phyloP scores from a whole-genome alignment of 139 green algal species.

The Coelastrella sp. region DNA sequence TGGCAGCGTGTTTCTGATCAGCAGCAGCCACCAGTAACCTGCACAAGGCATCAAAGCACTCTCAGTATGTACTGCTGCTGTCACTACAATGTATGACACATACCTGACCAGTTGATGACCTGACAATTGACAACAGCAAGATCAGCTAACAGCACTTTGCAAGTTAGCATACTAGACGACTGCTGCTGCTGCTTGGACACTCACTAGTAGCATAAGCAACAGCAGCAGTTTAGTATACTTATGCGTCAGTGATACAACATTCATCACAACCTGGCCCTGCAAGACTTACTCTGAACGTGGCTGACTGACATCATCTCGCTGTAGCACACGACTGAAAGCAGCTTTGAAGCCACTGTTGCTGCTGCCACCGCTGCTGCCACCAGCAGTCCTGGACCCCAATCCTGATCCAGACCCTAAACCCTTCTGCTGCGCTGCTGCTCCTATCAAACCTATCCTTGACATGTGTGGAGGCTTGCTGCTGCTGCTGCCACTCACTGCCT shows the following conservation, averaged over 20 bases:
- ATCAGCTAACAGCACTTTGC: background rate
- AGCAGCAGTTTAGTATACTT: no score
- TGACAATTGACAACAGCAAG: background rate
- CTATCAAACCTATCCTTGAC: background rate
- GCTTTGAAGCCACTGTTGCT: constrained; percentile 33
- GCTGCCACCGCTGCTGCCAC: background rate
- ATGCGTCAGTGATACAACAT: no score
- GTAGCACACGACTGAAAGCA: constrained; percentile 20
- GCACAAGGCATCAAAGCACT: background rate
- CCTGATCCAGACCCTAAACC: no score
- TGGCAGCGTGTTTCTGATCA: background rate
- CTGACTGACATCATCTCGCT: constrained; percentile 22
- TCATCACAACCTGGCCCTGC: background rate
- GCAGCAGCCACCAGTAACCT: constrained; percentile 15
- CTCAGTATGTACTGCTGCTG: no score
- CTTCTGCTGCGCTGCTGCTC: no score
- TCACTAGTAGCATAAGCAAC: no score
- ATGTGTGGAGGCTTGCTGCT: background rate
- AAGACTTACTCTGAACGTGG: constrained; percentile 30
- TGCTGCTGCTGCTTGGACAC: no score
- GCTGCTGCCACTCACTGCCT: background rate
- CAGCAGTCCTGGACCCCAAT: background rate
- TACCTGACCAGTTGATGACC: no score
- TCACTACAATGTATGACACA: no score
- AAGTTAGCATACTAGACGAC: no score